Evolutionary conservation across 2,329 filamentous ascomycete species (phyloP).

Genomic region (Blastomyces gilchristii): DNA sequence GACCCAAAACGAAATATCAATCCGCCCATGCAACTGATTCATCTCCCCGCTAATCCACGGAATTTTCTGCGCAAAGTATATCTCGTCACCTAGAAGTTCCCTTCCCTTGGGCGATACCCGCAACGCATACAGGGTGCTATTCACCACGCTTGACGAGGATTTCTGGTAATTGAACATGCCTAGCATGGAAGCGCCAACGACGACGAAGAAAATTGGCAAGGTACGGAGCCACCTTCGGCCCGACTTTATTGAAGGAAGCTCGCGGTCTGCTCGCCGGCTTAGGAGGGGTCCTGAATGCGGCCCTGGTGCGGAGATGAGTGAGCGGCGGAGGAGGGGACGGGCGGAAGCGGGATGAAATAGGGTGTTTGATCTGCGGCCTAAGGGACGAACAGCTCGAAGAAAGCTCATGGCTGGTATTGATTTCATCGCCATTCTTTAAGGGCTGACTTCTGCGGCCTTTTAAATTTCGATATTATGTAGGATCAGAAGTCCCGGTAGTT

Average conservation of each 20-base stretch:
- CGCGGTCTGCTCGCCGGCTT: slow-evolving; percentile 44
- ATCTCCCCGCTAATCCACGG: slow-evolving; percentile 80
- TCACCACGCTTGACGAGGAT: slow-evolving; percentile 73
- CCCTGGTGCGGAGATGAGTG: slow-evolving; percentile 41
- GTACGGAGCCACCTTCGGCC: slow-evolving; percentile 58
- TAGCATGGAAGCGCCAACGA: slow-evolving; percentile 60
- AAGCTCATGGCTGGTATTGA: background rate
- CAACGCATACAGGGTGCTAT: slow-evolving; percentile 80
- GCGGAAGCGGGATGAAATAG: background rate
- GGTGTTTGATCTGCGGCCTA: slow-evolving; percentile 14
- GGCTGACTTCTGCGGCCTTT: background rate
- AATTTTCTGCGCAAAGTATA: slow-evolving; percentile 68
- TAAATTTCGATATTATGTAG: background rate
- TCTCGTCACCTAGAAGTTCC: slow-evolving; percentile 33
- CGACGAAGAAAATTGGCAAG: slow-evolving; percentile 66
- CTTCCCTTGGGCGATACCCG: slow-evolving; percentile 55
- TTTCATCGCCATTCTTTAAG: background rate
- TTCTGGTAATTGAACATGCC: slow-evolving; percentile 99
- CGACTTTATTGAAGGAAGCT: slow-evolving; percentile 37
- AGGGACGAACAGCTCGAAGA: slow-evolving; percentile 13
- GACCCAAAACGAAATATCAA: slow-evolving; percentile 79
- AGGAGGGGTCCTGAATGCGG: slow-evolving; percentile 43
- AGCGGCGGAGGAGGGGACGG: slow-evolving; percentile 27
- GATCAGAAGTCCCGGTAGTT: background rate
- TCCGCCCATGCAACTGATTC: slow-evolving; percentile 85